phyloP scores from a whole-genome alignment of 495 filamentous ascomycete genomes.

The Podospora tetraspora region DNA sequence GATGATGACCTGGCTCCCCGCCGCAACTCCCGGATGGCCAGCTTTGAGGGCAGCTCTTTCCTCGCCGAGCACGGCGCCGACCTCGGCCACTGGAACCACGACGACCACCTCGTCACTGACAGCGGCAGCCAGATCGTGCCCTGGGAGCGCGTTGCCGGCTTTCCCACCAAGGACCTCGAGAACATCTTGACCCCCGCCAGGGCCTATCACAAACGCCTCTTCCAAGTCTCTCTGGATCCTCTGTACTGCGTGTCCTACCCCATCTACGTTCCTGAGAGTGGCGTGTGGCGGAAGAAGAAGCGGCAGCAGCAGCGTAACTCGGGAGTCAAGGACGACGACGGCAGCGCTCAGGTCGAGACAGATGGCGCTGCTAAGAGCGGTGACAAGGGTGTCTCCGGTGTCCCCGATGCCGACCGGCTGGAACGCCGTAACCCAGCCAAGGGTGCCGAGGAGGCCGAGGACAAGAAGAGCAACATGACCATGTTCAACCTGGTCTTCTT shows the following conservation, averaged over 20 bases:
- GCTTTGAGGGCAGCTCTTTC: slow-evolving; percentile 30
- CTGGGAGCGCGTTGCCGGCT: slow-evolving; percentile 75
- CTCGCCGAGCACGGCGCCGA: slow-evolving; percentile 33
- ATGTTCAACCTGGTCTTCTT: slow-evolving; percentile 99
- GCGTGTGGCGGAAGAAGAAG: slow-evolving; percentile 78
- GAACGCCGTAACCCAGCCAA: slow-evolving; percentile 39
- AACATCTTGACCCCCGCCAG: slow-evolving; percentile 74
- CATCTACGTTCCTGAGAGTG: slow-evolving; percentile 80
- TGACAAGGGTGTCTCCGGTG: slow-evolving; percentile 19
- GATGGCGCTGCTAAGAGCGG: slow-evolving; percentile 12
- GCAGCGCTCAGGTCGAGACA: slow-evolving; percentile 16
- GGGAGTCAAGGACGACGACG: slow-evolving; percentile 26
- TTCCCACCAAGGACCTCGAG: slow-evolving; percentile 71
- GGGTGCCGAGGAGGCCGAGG: slow-evolving; percentile 44
- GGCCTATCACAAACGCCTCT: slow-evolving; percentile 78
- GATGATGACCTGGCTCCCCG: slow-evolving; percentile 39
- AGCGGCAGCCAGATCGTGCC: slow-evolving; percentile 53
- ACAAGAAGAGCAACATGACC: slow-evolving; percentile 62
- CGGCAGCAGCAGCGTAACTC: slow-evolving; percentile 34
- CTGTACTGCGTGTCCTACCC: slow-evolving; percentile 82
- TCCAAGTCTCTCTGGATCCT: slow-evolving; percentile 81
- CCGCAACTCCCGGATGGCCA: slow-evolving; percentile 26
- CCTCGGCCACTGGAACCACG: slow-evolving; percentile 51
- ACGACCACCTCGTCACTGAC: slow-evolving; percentile 49
- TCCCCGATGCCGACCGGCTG: slow-evolving; percentile 30